Evolutionary conservation across 306 rosid genomes (phyloP).

Genomic region (Cajanus cajan): DNA sequence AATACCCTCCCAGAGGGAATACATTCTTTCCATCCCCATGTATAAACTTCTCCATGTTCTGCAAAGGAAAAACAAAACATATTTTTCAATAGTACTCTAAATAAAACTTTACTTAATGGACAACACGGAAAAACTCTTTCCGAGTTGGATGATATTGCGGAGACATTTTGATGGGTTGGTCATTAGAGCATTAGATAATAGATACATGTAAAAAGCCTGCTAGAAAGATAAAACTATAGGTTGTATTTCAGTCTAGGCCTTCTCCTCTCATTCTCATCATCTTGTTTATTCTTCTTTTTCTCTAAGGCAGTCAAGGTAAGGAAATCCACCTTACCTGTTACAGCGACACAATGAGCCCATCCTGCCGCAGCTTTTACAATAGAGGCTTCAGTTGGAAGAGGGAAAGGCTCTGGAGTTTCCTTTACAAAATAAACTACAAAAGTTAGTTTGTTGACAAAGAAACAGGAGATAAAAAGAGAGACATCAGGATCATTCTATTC

Average conservation of each 20-base stretch:
- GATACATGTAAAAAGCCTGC: not conserved
- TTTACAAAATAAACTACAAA: conserved; percentile 39
- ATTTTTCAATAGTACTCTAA: not conserved
- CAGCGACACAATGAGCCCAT: conserved; percentile 86
- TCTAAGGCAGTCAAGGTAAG: not conserved
- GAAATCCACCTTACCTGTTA: conserved; percentile 59
- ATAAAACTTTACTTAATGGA: not conserved
- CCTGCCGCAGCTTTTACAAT: conserved; percentile 73
- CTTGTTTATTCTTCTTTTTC: not conserved
- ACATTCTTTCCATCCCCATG: conserved; percentile 97
- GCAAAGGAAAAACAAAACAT: conserved; percentile 25
- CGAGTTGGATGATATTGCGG: not conserved
- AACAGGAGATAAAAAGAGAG: not conserved
- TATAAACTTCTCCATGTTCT: conserved; percentile 69
- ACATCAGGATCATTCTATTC: not conserved
- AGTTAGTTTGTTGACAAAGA: conserved; percentile 22
- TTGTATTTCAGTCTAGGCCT: not conserved
- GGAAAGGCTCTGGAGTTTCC: conserved; percentile 88
- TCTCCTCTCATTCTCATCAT: not conserved
- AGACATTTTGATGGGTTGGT: not conserved
- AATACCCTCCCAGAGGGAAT: conserved; percentile 79
- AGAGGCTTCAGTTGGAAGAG: conserved; percentile 65
- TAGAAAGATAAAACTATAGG: not conserved
- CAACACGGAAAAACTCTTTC: not conserved
- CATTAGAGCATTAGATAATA: not conserved